Percentiles rank a stretch among this genome's conserved stretches.
Conservation (phyloP, 495 filamentous ascomycete genomes). For the Tuber indicum region DNA sequence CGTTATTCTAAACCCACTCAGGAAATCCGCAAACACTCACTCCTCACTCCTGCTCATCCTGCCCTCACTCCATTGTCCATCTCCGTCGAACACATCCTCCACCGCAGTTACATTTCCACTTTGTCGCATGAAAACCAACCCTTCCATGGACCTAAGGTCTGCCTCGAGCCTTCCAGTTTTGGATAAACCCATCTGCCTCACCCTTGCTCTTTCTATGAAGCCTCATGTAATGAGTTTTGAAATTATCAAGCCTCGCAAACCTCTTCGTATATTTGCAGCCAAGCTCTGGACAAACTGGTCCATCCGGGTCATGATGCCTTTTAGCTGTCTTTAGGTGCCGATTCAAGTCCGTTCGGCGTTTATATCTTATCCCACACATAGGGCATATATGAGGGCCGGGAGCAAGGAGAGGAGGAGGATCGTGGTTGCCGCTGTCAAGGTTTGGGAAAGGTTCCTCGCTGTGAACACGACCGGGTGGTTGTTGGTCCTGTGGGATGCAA, state of each 20-base stretch:
- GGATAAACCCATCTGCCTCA: not conserved
- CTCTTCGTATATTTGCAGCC: not conserved
- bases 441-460: no score
- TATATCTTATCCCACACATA: not conserved
- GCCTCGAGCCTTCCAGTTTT: not conserved
- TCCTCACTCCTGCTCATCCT: not conserved
- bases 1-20: no score
- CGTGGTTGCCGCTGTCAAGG: no score
- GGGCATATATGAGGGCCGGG: not conserved
- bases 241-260: not conserved
- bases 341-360: not conserved
- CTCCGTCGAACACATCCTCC: not conserved
- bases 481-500: no score
- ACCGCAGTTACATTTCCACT: not conserved
- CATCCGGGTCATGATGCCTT: no score
- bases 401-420: not conserved
- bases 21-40: not conserved
- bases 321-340: no score
- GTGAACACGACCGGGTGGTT: no score
- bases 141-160: not conserved
- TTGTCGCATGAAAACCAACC: not conserved
- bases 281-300: not conserved
- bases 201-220: not conserved
- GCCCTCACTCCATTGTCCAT: not conserved
- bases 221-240: not conserved